phyloP scores from a whole-genome alignment of 2,329 filamentous ascomycete genomes.

The Colletotrichum somersetense region DNA sequence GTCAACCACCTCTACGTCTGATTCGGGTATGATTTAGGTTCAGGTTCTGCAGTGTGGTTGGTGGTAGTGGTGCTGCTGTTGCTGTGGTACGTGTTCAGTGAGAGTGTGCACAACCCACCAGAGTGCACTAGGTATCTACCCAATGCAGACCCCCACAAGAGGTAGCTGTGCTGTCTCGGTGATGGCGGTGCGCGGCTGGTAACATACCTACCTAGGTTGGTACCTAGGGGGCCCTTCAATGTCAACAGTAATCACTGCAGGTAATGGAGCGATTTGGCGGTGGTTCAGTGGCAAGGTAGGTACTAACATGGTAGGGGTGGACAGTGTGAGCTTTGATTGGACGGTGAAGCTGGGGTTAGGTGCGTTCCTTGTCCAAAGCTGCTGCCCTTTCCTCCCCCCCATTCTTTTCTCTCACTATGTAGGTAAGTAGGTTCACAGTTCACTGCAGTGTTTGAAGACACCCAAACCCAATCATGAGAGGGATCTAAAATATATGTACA shows the following conservation, averaged over 20 bases:
- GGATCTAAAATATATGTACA: neutral
- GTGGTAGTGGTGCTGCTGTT: neutral
- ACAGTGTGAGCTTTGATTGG: neutral
- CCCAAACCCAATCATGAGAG: neutral
- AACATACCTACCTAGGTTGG: neutral
- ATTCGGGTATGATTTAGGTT: constrained; percentile 8
- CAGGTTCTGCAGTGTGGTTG: constrained; percentile 7
- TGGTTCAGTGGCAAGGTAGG: neutral
- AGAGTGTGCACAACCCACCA: neutral
- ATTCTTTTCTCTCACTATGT: neutral
- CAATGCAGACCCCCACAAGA: neutral
- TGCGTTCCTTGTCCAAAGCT: neutral
- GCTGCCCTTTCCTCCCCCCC: neutral
- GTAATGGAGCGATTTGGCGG: neutral
- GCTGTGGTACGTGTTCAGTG: neutral
- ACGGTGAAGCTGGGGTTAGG: constrained; percentile 4
- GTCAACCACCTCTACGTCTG: constrained; percentile 22
- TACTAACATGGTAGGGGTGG: neutral
- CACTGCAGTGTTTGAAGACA: neutral
- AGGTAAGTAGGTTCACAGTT: neutral
- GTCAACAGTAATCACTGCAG: neutral
- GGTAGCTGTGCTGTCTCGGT: neutral
- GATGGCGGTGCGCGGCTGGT: neutral
- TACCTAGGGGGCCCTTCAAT: neutral
- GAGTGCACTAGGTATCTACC: neutral